phyloP scores from a whole-genome alignment of 2,329 filamentous ascomycete genomes.

The Pochonia chlamydosporia region DNA sequence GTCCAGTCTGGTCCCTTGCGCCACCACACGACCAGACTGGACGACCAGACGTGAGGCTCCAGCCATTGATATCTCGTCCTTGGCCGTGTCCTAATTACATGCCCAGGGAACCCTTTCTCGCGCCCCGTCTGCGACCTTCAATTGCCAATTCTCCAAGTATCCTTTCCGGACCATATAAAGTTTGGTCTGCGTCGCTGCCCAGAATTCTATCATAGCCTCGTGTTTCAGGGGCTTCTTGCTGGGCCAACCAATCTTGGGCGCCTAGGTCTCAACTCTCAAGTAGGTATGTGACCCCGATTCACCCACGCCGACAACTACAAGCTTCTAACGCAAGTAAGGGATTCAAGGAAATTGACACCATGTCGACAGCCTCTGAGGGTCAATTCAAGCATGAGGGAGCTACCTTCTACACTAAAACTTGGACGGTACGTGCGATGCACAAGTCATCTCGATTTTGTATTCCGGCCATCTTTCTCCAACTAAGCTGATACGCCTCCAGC shows the following conservation, averaged over 20 bases:
- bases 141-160: no score
- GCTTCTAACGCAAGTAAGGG: no score
- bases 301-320: no score
- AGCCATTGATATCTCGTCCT: no score
- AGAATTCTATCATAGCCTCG: background rate
- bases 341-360: constrained; percentile 11
- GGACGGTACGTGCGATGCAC: constrained; percentile 41
- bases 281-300: no score
- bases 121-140: no score
- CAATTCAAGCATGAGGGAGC: constrained; percentile 39
- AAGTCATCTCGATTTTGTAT: background rate
- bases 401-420: constrained; percentile 51
- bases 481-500: constrained; percentile 31
- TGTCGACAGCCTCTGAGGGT: constrained; percentile 42
- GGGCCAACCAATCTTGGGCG: background rate
- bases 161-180: background rate
- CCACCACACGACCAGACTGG: no score
- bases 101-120: no score
- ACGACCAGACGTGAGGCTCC: no score
- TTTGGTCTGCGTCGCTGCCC: background rate
- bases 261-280: background rate
- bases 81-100: no score
- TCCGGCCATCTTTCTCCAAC: background rate
- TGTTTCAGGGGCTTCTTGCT: background rate
- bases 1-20: no score